phyloP scores from a whole-genome alignment of 805 yeast genomes.

The Ogataea paradorogensis region DNA sequence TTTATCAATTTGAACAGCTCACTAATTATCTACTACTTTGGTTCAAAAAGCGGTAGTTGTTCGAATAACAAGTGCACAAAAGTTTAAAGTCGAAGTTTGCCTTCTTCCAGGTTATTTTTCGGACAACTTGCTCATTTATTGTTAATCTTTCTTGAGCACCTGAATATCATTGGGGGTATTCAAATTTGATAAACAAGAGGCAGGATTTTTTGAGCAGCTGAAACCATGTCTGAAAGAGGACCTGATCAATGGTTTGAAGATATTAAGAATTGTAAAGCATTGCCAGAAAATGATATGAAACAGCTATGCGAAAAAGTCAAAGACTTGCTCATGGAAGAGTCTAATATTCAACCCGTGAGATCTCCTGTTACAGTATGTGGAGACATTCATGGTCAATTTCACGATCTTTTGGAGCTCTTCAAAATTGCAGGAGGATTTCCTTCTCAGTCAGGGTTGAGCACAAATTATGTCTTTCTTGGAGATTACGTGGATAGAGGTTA shows the following conservation, averaged over 20 bases:
- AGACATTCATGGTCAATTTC: conserved; percentile 98
- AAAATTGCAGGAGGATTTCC: conserved; percentile 93
- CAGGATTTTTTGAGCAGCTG: not conserved
- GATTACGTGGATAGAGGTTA: conserved; percentile 99
- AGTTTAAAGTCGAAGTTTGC: too few relatives aligned
- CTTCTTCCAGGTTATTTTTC: too few relatives aligned
- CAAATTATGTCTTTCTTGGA: conserved; percentile 81
- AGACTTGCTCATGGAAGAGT: conserved; percentile 92
- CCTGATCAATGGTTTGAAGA: conserved; percentile 97
- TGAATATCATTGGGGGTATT: too few relatives aligned
- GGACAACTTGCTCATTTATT: too few relatives aligned
- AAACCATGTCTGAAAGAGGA: conserved; percentile 64
- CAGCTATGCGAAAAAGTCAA: conserved; percentile 93
- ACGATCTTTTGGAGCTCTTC: conserved; percentile 86
- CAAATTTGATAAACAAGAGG: too few relatives aligned
- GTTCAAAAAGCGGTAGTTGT: too few relatives aligned
- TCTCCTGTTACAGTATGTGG: conserved; percentile 96
- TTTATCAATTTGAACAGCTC: too few relatives aligned
- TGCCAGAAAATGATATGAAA: conserved; percentile 93
- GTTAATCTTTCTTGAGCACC: too few relatives aligned
- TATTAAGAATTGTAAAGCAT: conserved; percentile 82
- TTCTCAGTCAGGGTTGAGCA: conserved; percentile 44
- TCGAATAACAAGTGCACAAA: too few relatives aligned
- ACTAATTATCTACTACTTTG: too few relatives aligned
- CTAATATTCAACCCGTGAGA: conserved; percentile 90